Evolutionary conservation across 2,329 filamentous ascomycete genomes (phyloP), one percentile per base, ranked within the genome.

Genomic region (Neurospora sp.): DNA sequence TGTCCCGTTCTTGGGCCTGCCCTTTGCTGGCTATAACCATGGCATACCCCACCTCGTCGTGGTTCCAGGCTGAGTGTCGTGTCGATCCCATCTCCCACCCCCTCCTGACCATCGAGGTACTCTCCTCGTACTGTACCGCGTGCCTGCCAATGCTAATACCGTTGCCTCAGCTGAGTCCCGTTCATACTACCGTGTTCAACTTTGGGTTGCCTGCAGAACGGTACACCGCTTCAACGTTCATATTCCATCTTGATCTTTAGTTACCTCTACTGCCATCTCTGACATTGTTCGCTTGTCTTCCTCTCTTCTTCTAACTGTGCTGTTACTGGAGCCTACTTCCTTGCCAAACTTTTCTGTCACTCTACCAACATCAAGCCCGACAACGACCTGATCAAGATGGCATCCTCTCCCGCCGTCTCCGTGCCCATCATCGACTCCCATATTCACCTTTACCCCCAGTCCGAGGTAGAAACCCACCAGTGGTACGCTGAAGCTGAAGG

Each of bases 391-490:
- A 39, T 23, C 66, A 72, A 6, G 11, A 72, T 72, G 70, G 57
- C 71, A 41, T 66, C 69, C 8, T 66, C 43, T 33, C 36, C 68
- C 23, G 57, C 67, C 66, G 65, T 69, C 69, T 57, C 69, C 75
- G 81, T 85, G 78, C 87, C 84, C 76, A 89, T 97, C 77, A 88
- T 97, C 80, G 94, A 97, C 83, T 91, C 92, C 46, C 95, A 97
- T 83, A 91, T 97, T 80, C 94, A 97, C 82, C 88, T 97, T 77
- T 97, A 89, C 83, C 91, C 92, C 65, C 80, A 83, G 66, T 85
- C 86, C 68, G 91, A 95, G 75, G 77, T 91, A 68, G 77, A 84
- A 69, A 86, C 87, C 46, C 87, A 96, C 72, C 82, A 87, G 70
- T 97, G 93, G 93, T 87, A 88, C 81, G 85, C 79, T 3, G 81